A percentile compares a stretch with the other conserved stretches of the same genome.
phyloP scores from a whole-genome alignment of 2,329 filamentous ascomycete species.

The Scedosporium dehoogii region DNA sequence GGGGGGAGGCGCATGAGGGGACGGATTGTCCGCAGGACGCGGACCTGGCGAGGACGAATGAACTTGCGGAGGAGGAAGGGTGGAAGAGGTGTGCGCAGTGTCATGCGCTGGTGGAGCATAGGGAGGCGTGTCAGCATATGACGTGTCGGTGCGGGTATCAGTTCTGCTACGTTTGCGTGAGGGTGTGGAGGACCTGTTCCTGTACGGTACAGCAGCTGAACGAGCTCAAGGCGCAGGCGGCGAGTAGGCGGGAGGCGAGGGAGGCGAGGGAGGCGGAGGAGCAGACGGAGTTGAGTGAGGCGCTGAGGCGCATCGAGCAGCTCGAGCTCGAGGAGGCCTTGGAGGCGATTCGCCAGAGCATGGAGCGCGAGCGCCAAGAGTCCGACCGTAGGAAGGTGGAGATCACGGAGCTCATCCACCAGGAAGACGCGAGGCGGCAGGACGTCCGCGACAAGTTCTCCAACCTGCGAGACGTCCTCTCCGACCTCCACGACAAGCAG shows the following conservation, averaged over 20 bases:
- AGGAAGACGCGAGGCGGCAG: conserved; percentile 27
- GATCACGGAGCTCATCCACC: conserved; percentile 19
- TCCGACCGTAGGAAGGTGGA: conserved; percentile 28
- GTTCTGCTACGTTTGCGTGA: conserved; percentile 76
- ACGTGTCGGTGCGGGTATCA: conserved; percentile 71
- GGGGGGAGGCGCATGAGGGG: conserved; percentile 29
- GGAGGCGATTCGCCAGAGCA: conserved; percentile 27
- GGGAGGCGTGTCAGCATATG: conserved; percentile 78
- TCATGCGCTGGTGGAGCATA: conserved; percentile 63
- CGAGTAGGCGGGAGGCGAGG: conserved; percentile 23
- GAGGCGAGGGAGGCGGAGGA: conserved; percentile 20
- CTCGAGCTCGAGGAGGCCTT: conserved; percentile 35
- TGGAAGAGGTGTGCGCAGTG: conserved; percentile 68
- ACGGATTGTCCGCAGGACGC: conserved; percentile 38
- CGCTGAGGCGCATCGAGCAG: conserved; percentile 35
- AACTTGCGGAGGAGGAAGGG: conserved; percentile 57
- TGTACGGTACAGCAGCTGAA: conserved; percentile 44
- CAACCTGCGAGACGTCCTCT: conserved; percentile 24
- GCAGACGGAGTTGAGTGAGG: conserved; percentile 24
- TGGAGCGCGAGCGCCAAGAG: conserved; percentile 29
- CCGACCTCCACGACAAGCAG: conserved; percentile 32
- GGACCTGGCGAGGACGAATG: conserved; percentile 38
- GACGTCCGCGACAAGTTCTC: conserved; percentile 23
- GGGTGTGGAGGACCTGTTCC: conserved; percentile 61
- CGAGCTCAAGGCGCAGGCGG: conserved; percentile 27